Conservation (phyloP, 148 eudicot species). For the Euryodendron excelsum region DNA sequence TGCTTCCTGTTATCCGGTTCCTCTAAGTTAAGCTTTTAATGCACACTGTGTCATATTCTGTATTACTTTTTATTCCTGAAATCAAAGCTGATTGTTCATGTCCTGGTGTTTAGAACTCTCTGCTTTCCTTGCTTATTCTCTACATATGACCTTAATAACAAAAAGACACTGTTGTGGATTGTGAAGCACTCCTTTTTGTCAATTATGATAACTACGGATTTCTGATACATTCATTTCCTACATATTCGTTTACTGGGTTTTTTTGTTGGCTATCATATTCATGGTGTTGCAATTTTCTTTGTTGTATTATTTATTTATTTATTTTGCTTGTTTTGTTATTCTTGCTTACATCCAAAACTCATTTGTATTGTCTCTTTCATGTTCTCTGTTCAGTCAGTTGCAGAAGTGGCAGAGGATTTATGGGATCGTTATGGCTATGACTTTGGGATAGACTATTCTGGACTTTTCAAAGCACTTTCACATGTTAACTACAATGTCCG, state of each 20-base stretch:
- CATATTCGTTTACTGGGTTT: neutral
- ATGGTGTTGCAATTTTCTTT: neutral
- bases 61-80: neutral
- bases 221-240: neutral
- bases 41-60: too few species aligned
- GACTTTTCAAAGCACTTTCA: conserved; percentile 75
- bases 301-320: conserved; percentile 1
- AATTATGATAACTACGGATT: neutral
- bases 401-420: conserved; percentile 85
- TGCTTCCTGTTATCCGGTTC: neutral
- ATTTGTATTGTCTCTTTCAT: neutral
- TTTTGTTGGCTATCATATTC: neutral
- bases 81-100: neutral
- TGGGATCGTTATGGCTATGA: conserved; percentile 94
- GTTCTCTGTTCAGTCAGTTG: conserved; percentile 61
- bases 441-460: conserved; percentile 82
- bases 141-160: neutral
- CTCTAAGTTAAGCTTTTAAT: neutral
- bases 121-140: neutral
- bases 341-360: neutral
- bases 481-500: conserved; percentile 88
- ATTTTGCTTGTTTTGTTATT: neutral
- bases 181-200: neutral
- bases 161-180: neutral
- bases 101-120: neutral